These are phyloP conservation scores for Globisporangium barbulae DNA, from an alignment of 352 stramenopile genomes.

Conservation along the genomic window DNA sequence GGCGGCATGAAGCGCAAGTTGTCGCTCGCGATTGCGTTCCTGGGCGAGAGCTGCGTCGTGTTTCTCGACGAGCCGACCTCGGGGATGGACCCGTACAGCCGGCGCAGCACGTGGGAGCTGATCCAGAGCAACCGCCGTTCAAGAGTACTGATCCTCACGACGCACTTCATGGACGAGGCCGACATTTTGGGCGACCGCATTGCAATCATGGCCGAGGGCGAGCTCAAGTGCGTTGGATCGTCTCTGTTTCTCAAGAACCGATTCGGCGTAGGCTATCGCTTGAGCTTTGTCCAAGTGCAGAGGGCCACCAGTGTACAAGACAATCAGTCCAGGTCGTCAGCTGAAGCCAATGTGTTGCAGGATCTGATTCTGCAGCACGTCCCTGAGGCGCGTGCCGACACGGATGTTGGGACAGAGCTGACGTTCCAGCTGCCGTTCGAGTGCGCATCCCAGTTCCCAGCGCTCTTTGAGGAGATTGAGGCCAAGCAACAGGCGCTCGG, in stretches of 20 bases:
- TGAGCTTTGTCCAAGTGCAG: slow-evolving; percentile 43
- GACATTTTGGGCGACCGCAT: slow-evolving; percentile 90
- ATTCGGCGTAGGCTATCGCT: slow-evolving; percentile 73
- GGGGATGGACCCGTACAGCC: slow-evolving; percentile 93
- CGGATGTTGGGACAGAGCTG: slow-evolving; percentile 73
- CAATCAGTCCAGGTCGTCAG: neutral
- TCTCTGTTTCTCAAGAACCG: slow-evolving; percentile 81
- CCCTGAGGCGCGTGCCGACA: slow-evolving; percentile 35
- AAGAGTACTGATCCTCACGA: slow-evolving; percentile 87
- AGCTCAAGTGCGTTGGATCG: slow-evolving; percentile 50
- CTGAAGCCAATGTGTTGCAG: slow-evolving; percentile 2
- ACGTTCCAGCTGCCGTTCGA: slow-evolving; percentile 74
- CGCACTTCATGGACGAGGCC: slow-evolving; percentile 92
- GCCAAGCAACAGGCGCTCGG: slow-evolving; percentile 24
- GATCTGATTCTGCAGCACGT: slow-evolving; percentile 36
- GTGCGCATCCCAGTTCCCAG: slow-evolving; percentile 47
- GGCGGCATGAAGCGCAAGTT: slow-evolving; percentile 82
- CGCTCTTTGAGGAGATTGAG: slow-evolving; percentile 77
- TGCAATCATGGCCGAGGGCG: slow-evolving; percentile 84
- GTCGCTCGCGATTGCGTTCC: slow-evolving; percentile 69
- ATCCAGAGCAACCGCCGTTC: slow-evolving; percentile 54
- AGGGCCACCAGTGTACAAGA: neutral
- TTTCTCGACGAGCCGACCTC: slow-evolving; percentile 91
- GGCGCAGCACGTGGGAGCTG: slow-evolving; percentile 83
- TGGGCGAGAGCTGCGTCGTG: slow-evolving; percentile 70